Conservation (phyloP, 768 basidiomycete species). For the Mycena albidolilacea region DNA sequence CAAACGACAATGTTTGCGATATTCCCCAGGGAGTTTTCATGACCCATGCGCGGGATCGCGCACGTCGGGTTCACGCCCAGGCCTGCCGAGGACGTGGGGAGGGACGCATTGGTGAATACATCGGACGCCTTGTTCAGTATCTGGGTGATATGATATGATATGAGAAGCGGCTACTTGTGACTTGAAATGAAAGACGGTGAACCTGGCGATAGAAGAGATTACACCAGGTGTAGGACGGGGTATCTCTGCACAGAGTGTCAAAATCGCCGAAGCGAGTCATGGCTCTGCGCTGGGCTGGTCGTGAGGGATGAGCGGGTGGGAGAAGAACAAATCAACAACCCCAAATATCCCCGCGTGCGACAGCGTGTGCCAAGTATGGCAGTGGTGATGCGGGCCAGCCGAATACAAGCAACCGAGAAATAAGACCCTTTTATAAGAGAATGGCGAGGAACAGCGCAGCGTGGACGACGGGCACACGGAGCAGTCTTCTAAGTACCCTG, state of each 20-base stretch:
- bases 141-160: constrained; percentile 47
- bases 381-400: constrained; percentile 24
- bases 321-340: constrained; percentile 11
- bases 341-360: constrained; percentile 22
- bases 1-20: constrained; percentile 90
- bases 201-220: constrained; percentile 96
- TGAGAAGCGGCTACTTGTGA: constrained; percentile 43
- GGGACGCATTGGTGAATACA: constrained; percentile 58
- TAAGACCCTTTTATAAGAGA: not conserved
- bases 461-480: not conserved
- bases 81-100: constrained; percentile 68
- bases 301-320: constrained; percentile 19
- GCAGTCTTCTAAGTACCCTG: not conserved
- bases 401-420: not conserved
- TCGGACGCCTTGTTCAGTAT: constrained; percentile 52
- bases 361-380: constrained; percentile 11
- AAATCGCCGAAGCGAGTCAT: constrained; percentile 84
- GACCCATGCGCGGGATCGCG: constrained; percentile 76
- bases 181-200: constrained; percentile 38
- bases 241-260: constrained; percentile 72
- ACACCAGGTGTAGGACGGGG: constrained; percentile 92
- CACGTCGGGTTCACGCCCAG: constrained; percentile 89
- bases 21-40: constrained; percentile 78
- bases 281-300: constrained; percentile 11
- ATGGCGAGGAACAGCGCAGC: constrained; percentile 11